Percentiles rank a stretch among this genome's conserved stretches.
phyloP scores from a whole-genome alignment of 768 basidiomycete species.

The Pisolithus marmoratus region DNA sequence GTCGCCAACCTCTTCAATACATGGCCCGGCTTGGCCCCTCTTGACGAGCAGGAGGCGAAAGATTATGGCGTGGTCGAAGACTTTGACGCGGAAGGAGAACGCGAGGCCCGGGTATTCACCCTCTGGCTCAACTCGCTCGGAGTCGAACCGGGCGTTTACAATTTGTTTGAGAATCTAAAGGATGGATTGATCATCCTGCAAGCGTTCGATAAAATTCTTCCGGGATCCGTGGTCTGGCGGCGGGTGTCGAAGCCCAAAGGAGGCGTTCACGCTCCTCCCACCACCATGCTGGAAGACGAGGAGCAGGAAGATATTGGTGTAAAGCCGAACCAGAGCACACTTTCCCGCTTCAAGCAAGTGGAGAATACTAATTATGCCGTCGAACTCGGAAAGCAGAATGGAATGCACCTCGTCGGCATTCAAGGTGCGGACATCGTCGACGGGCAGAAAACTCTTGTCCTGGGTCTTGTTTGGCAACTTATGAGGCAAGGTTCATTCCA shows the following conservation, averaged over 20 bases:
- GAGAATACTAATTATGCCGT: slow-evolving; percentile 98
- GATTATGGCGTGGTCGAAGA: slow-evolving; percentile 89
- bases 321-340: slow-evolving; percentile 73
- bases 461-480: slow-evolving; percentile 96
- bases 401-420: slow-evolving; percentile 94
- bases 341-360: slow-evolving; percentile 95
- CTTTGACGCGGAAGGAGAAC: slow-evolving; percentile 98
- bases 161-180: slow-evolving; percentile 92
- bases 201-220: slow-evolving; percentile 93
- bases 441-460: slow-evolving; percentile 84
- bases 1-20: slow-evolving; percentile 99
- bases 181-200: slow-evolving; percentile 90
- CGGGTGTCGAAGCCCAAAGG: slow-evolving; percentile 90
- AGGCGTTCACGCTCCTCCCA: slow-evolving; percentile 36
- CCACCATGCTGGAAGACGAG: slow-evolving; percentile 35
- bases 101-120: slow-evolving; percentile 96
- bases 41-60: slow-evolving; percentile 91
- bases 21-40: slow-evolving; percentile 87
- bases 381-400: slow-evolving; percentile 87
- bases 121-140: slow-evolving; percentile 97
- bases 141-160: slow-evolving; percentile 94
- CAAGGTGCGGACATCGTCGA: slow-evolving; percentile 98
- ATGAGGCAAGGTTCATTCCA: slow-evolving; percentile 61
- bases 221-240: slow-evolving; percentile 91
- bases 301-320: slow-evolving; percentile 80